Evolutionary conservation across 2,329 filamentous ascomycete genomes (phyloP).

Genomic region (Talaromyces sp.): DNA sequence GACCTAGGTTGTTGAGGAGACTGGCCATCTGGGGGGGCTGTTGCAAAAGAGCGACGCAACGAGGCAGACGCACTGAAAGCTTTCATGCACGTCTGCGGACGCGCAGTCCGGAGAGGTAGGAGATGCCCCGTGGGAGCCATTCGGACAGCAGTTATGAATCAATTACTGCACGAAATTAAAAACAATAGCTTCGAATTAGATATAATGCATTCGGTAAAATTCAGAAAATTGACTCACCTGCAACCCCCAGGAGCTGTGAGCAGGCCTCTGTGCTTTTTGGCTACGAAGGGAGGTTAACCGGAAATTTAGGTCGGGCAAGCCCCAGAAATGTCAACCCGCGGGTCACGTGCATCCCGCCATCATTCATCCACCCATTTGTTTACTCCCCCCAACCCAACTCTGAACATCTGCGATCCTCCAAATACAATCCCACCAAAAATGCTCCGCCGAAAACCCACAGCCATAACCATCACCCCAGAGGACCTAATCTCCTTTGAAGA

Average conservation of each 20-base stretch:
- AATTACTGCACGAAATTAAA: not conserved
- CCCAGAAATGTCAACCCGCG: not conserved
- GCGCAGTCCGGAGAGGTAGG: not conserved
- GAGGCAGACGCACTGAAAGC: not conserved
- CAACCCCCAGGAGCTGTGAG: not conserved
- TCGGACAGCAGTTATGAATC: not conserved
- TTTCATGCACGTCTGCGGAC: not conserved
- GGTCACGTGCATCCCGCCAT: slow-evolving; percentile 4
- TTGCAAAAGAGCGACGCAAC: slow-evolving; percentile 4
- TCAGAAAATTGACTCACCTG: not conserved
- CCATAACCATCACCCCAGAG: slow-evolving; percentile 45
- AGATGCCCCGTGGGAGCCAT: slow-evolving; percentile 5
- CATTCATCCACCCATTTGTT: not conserved
- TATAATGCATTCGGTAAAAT: not conserved
- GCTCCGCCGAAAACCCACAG: slow-evolving; percentile 48
- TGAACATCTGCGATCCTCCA: too few relatives aligned
- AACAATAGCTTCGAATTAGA: not conserved
- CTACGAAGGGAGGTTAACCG: not conserved
- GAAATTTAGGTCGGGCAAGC: not conserved
- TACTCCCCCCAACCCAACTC: not conserved
- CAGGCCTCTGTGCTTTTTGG: not conserved
- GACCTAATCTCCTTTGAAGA: slow-evolving; percentile 46
- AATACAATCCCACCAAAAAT: slow-evolving; percentile 20
- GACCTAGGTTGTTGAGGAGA: not conserved
- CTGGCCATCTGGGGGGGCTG: not conserved